Base-by-base conservation (phyloP, 805 yeast species). In the Yamadazyma scolyti region DNA sequence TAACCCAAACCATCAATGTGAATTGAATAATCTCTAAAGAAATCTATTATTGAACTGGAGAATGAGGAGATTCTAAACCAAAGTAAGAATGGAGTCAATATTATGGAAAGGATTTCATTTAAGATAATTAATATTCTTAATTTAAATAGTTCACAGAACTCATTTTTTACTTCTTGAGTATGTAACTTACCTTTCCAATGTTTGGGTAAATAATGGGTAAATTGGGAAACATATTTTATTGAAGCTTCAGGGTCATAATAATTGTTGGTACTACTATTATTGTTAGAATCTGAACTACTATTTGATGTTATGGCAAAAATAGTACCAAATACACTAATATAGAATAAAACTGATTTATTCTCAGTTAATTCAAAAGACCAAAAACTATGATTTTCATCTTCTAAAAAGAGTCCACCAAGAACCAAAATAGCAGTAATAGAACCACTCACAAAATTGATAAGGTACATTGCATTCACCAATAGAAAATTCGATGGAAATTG, bases 1-100 rank as follows among this genome's bases (percentile, higher is more conserved):
- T 89, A 82, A 0, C 98, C 99, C 23, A 93, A 64, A 0, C 96
- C 97, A 60, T 89, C 97, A 28, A 89, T 86, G 53, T 90, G 93
- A 9, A 88, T 79, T 9, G 95, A 79, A 44, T 76, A 82, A 37
- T 90, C 97, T 34, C 97, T 64, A 55, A 90, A 86, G 50, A 93
- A 93, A 50, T 93, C 97, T 19, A 93, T 75, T 26, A 93, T 82
- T 16, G 76, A 68, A 17, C 83, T 89, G 9, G 90, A 66, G 16
- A 77, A 71, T 30, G 71, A 71, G 3, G 96, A 87, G 16, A 93
- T 63, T 12, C 86, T 76, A 50, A 82, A 78, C 83, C 95, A 88
- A 12, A 93, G 61, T n/a, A 93, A 75, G 39, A 88, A 83, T 1
- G 98, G 99, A 1, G 95, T 81, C 43, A 90, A 56, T 1, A 90